phyloP scores from a whole-genome alignment of 2,329 filamentous ascomycete genomes.

The Penicillium sp. region DNA sequence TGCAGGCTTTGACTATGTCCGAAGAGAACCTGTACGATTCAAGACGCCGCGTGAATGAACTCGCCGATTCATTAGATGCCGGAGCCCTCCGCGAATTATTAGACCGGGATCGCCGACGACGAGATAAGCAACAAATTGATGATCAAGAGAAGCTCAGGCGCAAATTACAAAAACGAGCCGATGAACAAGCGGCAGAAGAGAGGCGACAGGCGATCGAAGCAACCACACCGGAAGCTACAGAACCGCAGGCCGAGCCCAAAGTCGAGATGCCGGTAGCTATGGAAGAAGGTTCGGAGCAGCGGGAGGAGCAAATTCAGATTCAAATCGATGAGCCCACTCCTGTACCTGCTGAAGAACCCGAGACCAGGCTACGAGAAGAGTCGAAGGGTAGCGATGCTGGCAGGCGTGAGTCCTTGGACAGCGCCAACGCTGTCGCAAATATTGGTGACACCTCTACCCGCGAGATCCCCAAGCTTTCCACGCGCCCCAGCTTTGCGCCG shows the following conservation, averaged over 20 bases:
- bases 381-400: slow-evolving; percentile 29
- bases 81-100: slow-evolving; percentile 81
- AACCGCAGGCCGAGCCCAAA: not conserved
- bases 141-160: slow-evolving; percentile 63
- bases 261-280: not conserved
- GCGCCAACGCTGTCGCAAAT: slow-evolving; percentile 31
- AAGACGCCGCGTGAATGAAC: slow-evolving; percentile 62
- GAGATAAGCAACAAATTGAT: slow-evolving; percentile 69
- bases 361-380: slow-evolving; percentile 35
- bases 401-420: slow-evolving; percentile 30
- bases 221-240: not conserved
- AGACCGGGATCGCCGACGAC: slow-evolving; percentile 80
- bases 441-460: slow-evolving; percentile 36
- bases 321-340: slow-evolving; percentile 6
- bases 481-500: slow-evolving; percentile 32
- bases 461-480: slow-evolving; percentile 23
- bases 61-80: slow-evolving; percentile 84
- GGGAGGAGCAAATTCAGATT: not conserved
- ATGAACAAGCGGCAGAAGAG: slow-evolving; percentile 47
- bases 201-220: slow-evolving; percentile 1
- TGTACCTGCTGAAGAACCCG: slow-evolving; percentile 7
- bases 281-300: slow-evolving; percentile 2
- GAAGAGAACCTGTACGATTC: slow-evolving; percentile 58
- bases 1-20: slow-evolving; percentile 53
- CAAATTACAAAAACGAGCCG: slow-evolving; percentile 45